Evolutionary conservation across 1,139 yeast species (phyloP), one percentile per base, ranked within the genome.

Genomic region (Candida sojae): DNA sequence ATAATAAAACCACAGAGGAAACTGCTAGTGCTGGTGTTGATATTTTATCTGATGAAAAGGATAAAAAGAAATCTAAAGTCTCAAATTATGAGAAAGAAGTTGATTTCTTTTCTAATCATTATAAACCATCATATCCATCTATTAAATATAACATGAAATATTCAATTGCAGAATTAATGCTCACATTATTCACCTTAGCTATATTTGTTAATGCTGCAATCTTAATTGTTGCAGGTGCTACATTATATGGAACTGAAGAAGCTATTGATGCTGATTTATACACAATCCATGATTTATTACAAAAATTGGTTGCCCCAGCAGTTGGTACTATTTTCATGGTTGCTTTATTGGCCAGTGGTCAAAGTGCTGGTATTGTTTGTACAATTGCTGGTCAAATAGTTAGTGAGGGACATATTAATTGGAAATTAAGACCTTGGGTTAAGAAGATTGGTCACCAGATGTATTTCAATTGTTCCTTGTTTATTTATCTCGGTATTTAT

Each of bases 331-430:
- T 88, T 0, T 88, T 88, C 67, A 87, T 87, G 81, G 67, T 87
- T 40, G 93, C 96, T 0, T 70, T 88, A 55, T 68, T 88, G 34
- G 79, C 84, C 55, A 82, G 89, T 50, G 96, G 96, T 7, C 89
- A 86, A 60, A 83, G 89, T 52, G 92, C 96, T 0, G 95, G 95
- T 43, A 84, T 88, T 50, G 92, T 88, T 1, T 88, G 96, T 62
- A 88, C 96, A 0, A 85, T 88, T 67, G 89, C 95, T 0, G 96
- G 96, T 7, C 96, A 88, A 63, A 85, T 88, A 57, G 91, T 88
- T 4, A 79, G 88, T 55, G 96, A 88, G 63, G 96, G 96, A 1
- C 90, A 87, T 61, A 77, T 88, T 41, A 79, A 82, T 51, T 88
- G 96, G 95, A 79, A 79, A 12, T 62, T 86, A 42, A 75, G 71